Evolutionary conservation across 495 filamentous ascomycete species (phyloP).

Genomic region (Monascus purpureus): DNA sequence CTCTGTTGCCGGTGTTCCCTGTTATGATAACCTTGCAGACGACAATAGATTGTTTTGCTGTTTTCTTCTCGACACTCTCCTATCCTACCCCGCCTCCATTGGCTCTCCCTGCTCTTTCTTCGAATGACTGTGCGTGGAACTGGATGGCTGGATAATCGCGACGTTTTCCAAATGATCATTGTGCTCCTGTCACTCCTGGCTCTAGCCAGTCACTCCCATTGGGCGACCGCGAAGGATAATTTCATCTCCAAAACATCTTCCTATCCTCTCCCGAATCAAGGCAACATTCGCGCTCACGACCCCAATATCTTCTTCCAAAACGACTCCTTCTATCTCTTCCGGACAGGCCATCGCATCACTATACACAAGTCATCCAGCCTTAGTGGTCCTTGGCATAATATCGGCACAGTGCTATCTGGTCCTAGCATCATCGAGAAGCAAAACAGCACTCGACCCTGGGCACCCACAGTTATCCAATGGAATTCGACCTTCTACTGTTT

Average conservation of each 20-base stretch:
- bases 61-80: too few relatives aligned
- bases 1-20: too few relatives aligned
- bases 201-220: too few relatives aligned
- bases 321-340: constrained; percentile 25
- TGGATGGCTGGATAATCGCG: too few relatives aligned
- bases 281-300: constrained; percentile 23
- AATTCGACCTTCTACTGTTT: constrained; percentile 53
- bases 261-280: constrained; percentile 21
- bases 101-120: too few relatives aligned
- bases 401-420: constrained; percentile 24
- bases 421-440: constrained; percentile 24
- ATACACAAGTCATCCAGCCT: constrained; percentile 21
- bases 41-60: too few relatives aligned
- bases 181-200: too few relatives aligned
- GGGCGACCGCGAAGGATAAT: too few relatives aligned
- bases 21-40: too few relatives aligned
- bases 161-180: too few relatives aligned
- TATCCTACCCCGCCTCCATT: too few relatives aligned
- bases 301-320: constrained; percentile 24
- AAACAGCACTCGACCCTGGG: constrained; percentile 32
- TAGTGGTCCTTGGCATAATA: constrained; percentile 24
- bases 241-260: constrained; percentile 18
- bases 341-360: constrained; percentile 16
- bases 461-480: constrained; percentile 46
- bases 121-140: too few relatives aligned